A percentile compares a stretch with the other conserved stretches of the same genome.
Conservation (phyloP, 2,329 filamentous ascomycete genomes). For the Verruconis gallopava region DNA sequence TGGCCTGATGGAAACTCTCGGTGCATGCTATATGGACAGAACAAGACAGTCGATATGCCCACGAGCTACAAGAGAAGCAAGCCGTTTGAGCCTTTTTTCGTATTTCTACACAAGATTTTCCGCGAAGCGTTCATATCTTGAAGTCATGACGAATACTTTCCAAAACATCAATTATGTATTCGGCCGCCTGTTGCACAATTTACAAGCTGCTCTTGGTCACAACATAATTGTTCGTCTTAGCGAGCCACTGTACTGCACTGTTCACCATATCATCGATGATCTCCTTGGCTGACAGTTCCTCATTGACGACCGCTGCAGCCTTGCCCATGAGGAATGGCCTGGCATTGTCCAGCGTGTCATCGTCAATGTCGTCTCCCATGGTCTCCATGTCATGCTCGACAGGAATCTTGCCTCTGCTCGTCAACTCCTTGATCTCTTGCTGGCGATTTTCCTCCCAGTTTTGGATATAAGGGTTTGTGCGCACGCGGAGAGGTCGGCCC, state of each 20-base stretch:
- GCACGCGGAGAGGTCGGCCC: constrained; percentile 83
- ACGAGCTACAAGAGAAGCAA: too few species aligned
- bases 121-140: too few species aligned
- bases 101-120: too few species aligned
- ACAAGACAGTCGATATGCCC: too few species aligned
- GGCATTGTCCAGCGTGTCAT: constrained; percentile 84
- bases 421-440: constrained; percentile 84
- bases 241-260: constrained; percentile 61
- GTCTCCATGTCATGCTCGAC: constrained; percentile 91
- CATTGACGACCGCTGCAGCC: constrained; percentile 83
- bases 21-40: too few species aligned
- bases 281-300: constrained; percentile 79
- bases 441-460: constrained; percentile 93
- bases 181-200: too few species aligned
- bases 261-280: constrained; percentile 90
- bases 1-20: too few species aligned
- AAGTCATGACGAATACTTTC: too few species aligned
- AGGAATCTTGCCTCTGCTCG: constrained; percentile 76
- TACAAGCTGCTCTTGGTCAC: constrained; percentile 15
- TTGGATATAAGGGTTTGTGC: constrained; percentile 83
- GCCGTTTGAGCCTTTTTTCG: too few species aligned
- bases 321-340: constrained; percentile 93
- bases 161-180: too few species aligned
- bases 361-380: constrained; percentile 50
- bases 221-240: constrained; percentile 52